phyloP scores from a whole-genome alignment of 1,284 basidiomycete genomes.

The Ustilago curta region DNA sequence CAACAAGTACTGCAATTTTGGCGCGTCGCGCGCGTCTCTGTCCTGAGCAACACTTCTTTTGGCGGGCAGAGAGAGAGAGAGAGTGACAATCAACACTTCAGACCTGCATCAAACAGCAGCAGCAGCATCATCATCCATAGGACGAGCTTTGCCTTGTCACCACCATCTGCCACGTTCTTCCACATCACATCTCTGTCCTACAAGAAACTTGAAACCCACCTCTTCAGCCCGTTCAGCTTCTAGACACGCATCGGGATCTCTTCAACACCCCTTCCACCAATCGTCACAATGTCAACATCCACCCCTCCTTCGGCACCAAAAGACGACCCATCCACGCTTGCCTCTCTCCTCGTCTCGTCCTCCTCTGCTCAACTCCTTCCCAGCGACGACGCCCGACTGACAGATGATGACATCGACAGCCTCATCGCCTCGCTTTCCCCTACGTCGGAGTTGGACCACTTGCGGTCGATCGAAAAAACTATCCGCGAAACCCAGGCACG shows the following conservation, averaged over 20 bases:
- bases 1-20: neutral
- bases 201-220: no score
- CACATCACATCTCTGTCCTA: neutral
- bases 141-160: neutral
- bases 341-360: constrained; percentile 13
- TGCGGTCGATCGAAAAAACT: constrained; percentile 41
- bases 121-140: neutral
- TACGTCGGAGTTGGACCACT: constrained; percentile 40
- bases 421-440: constrained; percentile 44
- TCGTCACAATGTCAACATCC: neutral
- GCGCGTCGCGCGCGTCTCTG: constrained; percentile 12
- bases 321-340: constrained; percentile 16
- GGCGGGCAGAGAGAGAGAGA: neutral
- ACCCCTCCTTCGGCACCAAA: constrained; percentile 12
- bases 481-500: constrained; percentile 45
- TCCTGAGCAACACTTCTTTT: constrained; percentile 21
- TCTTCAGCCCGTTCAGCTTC: no score
- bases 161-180: neutral
- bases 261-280: neutral
- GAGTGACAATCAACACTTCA: constrained; percentile 24
- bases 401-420: constrained; percentile 47
- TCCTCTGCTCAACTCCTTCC: neutral
- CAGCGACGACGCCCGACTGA: constrained; percentile 30
- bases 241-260: neutral
- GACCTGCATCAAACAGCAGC: constrained; percentile 14